Percentiles rank a stretch among this genome's conserved stretches.
Evolutionary conservation across 352 stramenopile genomes (phyloP).

Genomic region (Globisporangium abappressorium): DNA sequence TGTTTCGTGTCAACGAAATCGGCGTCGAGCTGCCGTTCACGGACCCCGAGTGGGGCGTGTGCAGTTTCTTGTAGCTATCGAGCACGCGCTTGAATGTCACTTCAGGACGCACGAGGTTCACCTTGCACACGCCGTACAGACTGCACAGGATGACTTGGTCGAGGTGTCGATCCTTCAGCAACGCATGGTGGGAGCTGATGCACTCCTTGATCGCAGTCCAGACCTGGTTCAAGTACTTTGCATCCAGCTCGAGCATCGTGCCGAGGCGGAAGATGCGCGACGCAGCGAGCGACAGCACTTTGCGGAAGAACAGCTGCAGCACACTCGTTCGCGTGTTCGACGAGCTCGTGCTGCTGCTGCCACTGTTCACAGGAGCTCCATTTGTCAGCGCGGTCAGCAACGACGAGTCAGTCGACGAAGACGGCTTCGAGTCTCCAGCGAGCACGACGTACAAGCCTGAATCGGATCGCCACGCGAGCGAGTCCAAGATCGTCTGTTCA

Average conservation of each 20-base stretch:
- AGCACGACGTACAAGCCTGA: conserved; percentile 74
- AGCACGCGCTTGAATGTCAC: conserved; percentile 80
- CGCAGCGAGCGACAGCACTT: conserved; percentile 77
- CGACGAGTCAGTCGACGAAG: background rate
- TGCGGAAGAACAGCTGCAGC: conserved; percentile 86
- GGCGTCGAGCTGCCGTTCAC: conserved; percentile 25
- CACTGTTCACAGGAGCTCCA: conserved; percentile 10
- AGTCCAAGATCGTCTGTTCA: conserved; percentile 82
- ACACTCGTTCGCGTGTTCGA: conserved; percentile 32
- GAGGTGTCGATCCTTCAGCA: conserved; percentile 73
- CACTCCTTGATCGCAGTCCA: conserved; percentile 87
- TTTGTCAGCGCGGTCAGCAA: conserved; percentile 17
- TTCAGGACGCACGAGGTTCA: conserved; percentile 61
- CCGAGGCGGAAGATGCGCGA: conserved; percentile 78
- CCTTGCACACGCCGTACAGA: conserved; percentile 85
- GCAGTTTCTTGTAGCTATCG: conserved; percentile 73
- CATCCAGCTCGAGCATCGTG: conserved; percentile 62
- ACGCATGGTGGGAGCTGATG: conserved; percentile 53
- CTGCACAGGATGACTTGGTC: conserved; percentile 82
- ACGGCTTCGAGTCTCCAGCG: conserved; percentile 24
- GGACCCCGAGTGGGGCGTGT: conserved; percentile 26
- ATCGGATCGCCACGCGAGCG: conserved; percentile 63
- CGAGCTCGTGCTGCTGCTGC: background rate
- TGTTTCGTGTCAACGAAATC: conserved; percentile 33
- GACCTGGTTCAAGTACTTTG: conserved; percentile 78